Evolutionary conservation across 73 alveolate genomes (phyloP).

Genomic region (Paramecium pentaurelia): DNA sequence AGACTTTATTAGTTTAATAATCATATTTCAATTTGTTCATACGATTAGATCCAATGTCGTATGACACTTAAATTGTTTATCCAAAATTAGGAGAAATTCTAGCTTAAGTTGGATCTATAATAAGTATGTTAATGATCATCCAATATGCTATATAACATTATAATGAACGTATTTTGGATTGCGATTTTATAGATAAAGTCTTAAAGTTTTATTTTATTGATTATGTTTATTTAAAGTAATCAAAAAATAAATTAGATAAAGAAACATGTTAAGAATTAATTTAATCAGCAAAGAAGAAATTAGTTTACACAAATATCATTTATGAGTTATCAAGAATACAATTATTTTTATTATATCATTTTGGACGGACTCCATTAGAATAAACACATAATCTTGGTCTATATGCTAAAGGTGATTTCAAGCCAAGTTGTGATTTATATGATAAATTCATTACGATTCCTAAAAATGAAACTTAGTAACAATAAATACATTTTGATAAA

Average conservation of each 20-base stretch:
- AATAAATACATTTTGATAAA: background rate
- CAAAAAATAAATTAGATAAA: background rate
- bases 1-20: background rate
- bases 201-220: background rate
- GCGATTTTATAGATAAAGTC: background rate
- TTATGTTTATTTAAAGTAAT: background rate
- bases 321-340: background rate
- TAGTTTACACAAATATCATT: background rate
- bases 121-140: background rate
- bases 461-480: background rate
- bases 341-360: background rate
- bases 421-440: background rate
- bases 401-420: background rate
- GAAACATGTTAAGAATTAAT: background rate
- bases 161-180: background rate
- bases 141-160: background rate
- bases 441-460: background rate
- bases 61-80: background rate
- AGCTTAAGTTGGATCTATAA: constrained; percentile 26
- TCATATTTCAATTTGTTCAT: background rate
- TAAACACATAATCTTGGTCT: background rate
- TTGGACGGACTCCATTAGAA: background rate
- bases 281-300: background rate
- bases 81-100: constrained; percentile 26
- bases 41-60: background rate